Evolutionary conservation across 2,329 filamentous ascomycete species (phyloP), one percentile per base, ranked within the genome.

Genomic region (Monosporascus sp.): DNA sequence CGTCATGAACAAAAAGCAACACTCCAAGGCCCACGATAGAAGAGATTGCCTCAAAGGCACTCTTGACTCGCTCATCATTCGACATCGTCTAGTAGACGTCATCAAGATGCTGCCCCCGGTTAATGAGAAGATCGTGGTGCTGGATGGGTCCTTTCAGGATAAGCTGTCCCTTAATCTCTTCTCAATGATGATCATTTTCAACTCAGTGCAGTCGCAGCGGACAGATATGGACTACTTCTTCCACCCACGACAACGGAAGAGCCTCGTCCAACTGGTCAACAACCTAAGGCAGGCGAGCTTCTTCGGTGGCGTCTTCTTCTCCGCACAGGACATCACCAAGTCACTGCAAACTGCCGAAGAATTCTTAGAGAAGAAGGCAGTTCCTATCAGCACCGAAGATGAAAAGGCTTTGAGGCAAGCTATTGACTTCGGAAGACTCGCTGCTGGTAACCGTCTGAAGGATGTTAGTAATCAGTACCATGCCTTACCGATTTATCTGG

Each of bases 171-270:
- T 92, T 25, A 96, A 96, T 60, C 72, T 95, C 1, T 97, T 97
- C 65, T 82, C 89, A 1, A 88, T 94, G 71, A 85, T 90, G 65
- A 82, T 97, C 47, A 86, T 89, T 2, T 86, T 90, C 59, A 97
- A 97, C 65, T 85, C 90, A 0, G 85, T 97, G 1, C 92, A 92
- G 24, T 96, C 91, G 5, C 89, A 97, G 65, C 78, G 92, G 11
- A 84, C 81, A 0, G 93, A 93, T 62, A 77, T 82, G 52, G 92
- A 97, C 66, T 97, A 96, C 65, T 87, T 97, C 58, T 97, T 97
- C 62, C 88, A 96, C 62, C 80, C 82, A 0, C 83, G 80, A 14
- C 92, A 92, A 61, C 74, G 81, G 31, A 86, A 84, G 57, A 78
- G 79, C 39, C 74, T 96, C 14, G 72, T 85, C 25, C 76, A 82